These are phyloP conservation scores for Grosmannia serpens DNA, from an alignment of 2,329 filamentous ascomycete genomes.

Conservation along the genomic window DNA sequence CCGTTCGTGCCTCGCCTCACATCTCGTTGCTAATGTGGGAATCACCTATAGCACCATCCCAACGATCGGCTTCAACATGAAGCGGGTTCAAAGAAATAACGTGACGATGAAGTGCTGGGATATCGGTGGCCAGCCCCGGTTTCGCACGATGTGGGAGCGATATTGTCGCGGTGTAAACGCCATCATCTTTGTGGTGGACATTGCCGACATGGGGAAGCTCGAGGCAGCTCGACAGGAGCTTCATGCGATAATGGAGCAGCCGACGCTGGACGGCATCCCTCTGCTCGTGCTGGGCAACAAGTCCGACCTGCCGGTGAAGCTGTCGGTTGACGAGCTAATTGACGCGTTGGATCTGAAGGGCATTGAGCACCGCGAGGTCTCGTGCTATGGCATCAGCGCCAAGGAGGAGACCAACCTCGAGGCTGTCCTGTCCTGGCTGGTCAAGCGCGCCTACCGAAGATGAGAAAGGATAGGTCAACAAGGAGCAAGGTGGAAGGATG, in stretches of 20 bases:
- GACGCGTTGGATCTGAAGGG: conserved; percentile 81
- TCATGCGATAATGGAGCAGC: conserved; percentile 76
- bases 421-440: conserved; percentile 91
- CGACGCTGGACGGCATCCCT: conserved; percentile 77
- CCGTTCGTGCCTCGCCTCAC: neutral
- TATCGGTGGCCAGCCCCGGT: conserved; percentile 89
- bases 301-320: conserved; percentile 81
- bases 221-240: conserved; percentile 85
- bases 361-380: conserved; percentile 86
- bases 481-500: neutral
- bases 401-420: conserved; percentile 99
- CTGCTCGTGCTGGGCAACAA: conserved; percentile 94
- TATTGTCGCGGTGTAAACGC: conserved; percentile 97
- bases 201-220: conserved; percentile 71
- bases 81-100: conserved; percentile 93
- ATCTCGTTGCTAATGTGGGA: neutral
- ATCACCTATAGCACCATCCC: conserved; percentile 71
- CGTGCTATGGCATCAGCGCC: conserved; percentile 96
- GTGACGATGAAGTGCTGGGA: conserved; percentile 99
- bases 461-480: conserved; percentile 27
- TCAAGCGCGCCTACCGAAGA: conserved; percentile 66
- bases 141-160: conserved; percentile 98
- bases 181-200: conserved; percentile 97
- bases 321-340: conserved; percentile 91
- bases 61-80: conserved; percentile 98